Evolutionary conservation across 495 filamentous ascomycete species (phyloP), one percentile per base, ranked within the genome.

Genomic region (Corynascus novoguineensis): DNA sequence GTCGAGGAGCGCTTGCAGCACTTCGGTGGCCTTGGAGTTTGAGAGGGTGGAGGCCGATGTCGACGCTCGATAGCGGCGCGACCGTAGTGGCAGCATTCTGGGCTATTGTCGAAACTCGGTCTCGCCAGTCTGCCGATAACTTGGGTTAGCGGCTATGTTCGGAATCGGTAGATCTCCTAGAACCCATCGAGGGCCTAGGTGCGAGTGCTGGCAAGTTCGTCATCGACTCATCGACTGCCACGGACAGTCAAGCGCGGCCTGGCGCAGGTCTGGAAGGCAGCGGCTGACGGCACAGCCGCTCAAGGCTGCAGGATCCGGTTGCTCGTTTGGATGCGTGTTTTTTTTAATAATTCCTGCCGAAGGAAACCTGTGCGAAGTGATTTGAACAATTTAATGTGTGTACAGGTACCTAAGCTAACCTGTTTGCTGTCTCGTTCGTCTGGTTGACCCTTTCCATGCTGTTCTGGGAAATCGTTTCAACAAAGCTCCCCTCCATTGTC

Each of bases 41-140:
- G 79, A 74, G 60, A 77, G 71, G 48, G 78, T 69, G 28, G 80
- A 83, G 37, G 78, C 70, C 60, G 83, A 81, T 14, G 84, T 86
- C 46, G 83, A 88, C 61, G 84, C 80, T 56, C 83, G 78, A 66
- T 78, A 80, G 17, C 78, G 78, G 62, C 81, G 74, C 62, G 74
- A 71, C 49, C 73, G 71, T 55, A 72, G 55, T 40, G 78, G 73
- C 67, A 81, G 81, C 64, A 57, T 65, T 50, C 22, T 60, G 64
- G 5, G 14, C 17, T 44, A 5, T 44, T 37, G 22, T 15, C 15
- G 48, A 25, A 12, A 28, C 46, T 47, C 38, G 48, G 34, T 45
- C 55, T 29, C 29, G 59, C 27, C 48, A 63, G 47, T 46, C 29
- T 63, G 50, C 28, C 59, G 35, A 45, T 66, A 51, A 50, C 53